phyloP scores from a whole-genome alignment of 75 land plant species.

The Adiantum capillusveneris region DNA sequence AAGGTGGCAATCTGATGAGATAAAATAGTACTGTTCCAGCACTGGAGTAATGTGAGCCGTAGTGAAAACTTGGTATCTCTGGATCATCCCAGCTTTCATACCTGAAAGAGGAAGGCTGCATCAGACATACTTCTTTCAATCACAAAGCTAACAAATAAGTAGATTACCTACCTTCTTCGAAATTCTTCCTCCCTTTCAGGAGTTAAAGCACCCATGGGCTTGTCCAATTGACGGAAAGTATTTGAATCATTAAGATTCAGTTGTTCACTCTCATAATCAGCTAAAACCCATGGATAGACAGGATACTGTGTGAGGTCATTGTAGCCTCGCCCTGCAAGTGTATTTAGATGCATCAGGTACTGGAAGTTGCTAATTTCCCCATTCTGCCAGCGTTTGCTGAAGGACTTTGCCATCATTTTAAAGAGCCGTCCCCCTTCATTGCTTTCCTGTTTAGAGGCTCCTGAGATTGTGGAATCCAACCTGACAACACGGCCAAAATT shows the following conservation, averaged over 20 bases:
- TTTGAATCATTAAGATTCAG: constrained; percentile 62
- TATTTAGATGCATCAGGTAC: constrained; percentile 98
- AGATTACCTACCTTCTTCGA: constrained; percentile 67
- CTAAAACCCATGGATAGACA: constrained; percentile 98
- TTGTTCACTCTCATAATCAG: constrained; percentile 87
- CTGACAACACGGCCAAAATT: constrained; percentile 32
- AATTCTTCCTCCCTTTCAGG: constrained; percentile 89
- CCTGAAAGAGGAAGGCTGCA: constrained; percentile 32
- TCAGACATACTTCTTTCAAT: no score
- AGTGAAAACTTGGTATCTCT: constrained; percentile 96
- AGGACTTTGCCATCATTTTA: constrained; percentile 95
- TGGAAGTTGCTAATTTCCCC: constrained; percentile 99
- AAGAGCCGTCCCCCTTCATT: constrained; percentile 91
- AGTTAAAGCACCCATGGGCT: constrained; percentile 98
- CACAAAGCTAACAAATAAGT: no score
- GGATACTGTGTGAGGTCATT: constrained; percentile 99
- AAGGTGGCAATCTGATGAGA: constrained; percentile 89
- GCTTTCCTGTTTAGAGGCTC: constrained; percentile 82
- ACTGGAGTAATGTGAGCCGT: constrained; percentile 99
- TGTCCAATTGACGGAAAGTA: constrained; percentile 80
- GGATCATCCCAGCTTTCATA: constrained; percentile 99
- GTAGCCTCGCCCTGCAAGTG: constrained; percentile 98
- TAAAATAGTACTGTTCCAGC: constrained; percentile 97
- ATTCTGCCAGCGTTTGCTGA: constrained; percentile 99
- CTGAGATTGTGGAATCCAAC: constrained; percentile 96